These are phyloP conservation scores for Claviceps africana DNA, from an alignment of 2,329 filamentous ascomycete genomes.

Conservation along the genomic window DNA sequence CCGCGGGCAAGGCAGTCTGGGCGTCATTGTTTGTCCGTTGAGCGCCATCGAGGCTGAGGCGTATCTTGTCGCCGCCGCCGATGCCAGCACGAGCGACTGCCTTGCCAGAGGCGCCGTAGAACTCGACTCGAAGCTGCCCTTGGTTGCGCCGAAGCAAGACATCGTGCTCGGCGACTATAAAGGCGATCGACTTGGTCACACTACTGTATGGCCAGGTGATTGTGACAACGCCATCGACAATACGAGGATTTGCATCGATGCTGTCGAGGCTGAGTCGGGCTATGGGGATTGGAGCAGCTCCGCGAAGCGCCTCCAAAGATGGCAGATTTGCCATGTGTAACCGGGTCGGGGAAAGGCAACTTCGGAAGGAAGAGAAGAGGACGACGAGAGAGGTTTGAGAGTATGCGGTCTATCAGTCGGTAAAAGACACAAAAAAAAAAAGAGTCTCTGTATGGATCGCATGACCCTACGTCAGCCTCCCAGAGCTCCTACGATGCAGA, in stretches of 20 bases:
- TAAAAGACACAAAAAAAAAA: too few relatives aligned
- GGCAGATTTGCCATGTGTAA: conserved; percentile 13
- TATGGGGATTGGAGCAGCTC: conserved; percentile 34
- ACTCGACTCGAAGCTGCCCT: conserved; percentile 70
- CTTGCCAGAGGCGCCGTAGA: conserved; percentile 56
- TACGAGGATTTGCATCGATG: conserved; percentile 23
- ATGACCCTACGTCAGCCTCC: background rate
- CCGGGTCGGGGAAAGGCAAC: background rate
- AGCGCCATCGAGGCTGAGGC: conserved; percentile 54
- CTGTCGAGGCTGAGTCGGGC: conserved; percentile 39
- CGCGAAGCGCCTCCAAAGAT: conserved; percentile 11
- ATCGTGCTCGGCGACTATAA: conserved; percentile 74
- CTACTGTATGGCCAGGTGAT: conserved; percentile 88
- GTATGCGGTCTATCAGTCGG: background rate
- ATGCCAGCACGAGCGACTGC: conserved; percentile 52
- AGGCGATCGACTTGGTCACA: conserved; percentile 56
- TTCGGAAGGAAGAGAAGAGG: background rate
- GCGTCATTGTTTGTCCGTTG: conserved; percentile 45
- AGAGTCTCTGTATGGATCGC: background rate
- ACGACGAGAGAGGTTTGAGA: background rate
- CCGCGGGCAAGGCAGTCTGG: conserved; percentile 33
- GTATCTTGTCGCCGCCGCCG: conserved; percentile 65
- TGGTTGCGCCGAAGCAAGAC: conserved; percentile 61
- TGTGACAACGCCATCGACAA: conserved; percentile 60
- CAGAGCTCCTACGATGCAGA: background rate